Base-by-base conservation (phyloP, 2,329 filamentous ascomycete genomes). In the Purpureocillium lavendulum region DNA sequence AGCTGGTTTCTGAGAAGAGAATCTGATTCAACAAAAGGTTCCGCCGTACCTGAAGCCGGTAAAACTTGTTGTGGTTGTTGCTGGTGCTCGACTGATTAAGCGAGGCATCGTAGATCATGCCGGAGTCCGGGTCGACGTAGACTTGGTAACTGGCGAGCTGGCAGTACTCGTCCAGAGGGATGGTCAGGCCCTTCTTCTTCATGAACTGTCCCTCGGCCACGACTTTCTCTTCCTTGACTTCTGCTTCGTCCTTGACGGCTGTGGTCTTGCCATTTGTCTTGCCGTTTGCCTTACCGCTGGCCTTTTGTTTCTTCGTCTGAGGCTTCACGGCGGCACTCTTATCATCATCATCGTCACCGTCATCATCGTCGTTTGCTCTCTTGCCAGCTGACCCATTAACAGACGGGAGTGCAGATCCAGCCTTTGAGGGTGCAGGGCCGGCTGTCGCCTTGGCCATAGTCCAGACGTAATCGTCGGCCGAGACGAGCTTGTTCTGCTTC, bases 51-150 rank as follows among this genome's bases (percentile, higher is more conserved):
- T 90, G 84, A 21, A 88, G 58, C 21, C 77, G 75, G 53, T 89
- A 90, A 57, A 89, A 90, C 49, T 92, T 92, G 59, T 92, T 90
- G 59, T 84, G 84, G 54, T 90, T 92, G 35, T 71, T 61, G 0
- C 67, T 63, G 0, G 84, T 67, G 48, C 87, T 84, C 10, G 86
- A 84, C 56, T 89, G 83, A 49, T 89, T 92, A 34, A 94, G 66
- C 0, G 83, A 80, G 1, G 84, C 86, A 54, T 94, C 87, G 57
- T 77, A 90, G 35, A 90, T 86, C 40, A 82, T 62, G 15, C 78
- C 77, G 15, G 51, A 47, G 30, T 72, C 60, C 1, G 72, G 61
- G 44, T 82, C 82, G 40, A 90, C 74, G 52, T 83, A 80, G 26
- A 94, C 85, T 14, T 61, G 53, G 31, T 64, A 67, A 12, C 49